A percentile compares a stretch with the other conserved stretches of the same genome.
Conservation (phyloP, 768 basidiomycete species). For the Clathrus columnatus region DNA sequence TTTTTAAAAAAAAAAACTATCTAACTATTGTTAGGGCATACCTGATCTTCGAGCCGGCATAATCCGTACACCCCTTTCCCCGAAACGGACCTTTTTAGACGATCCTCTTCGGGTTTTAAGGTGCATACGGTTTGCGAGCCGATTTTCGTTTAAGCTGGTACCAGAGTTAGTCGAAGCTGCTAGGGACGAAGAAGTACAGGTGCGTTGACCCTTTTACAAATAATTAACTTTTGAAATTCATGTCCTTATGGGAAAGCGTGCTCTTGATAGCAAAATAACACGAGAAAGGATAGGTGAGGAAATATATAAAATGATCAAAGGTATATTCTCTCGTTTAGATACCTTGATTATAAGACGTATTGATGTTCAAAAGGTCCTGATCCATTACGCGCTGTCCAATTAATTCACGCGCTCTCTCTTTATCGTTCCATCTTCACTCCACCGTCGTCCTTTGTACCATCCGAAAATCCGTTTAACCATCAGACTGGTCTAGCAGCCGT, state of each 20-base stretch:
- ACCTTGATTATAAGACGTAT: neutral
- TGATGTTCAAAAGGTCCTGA: conserved; percentile 46
- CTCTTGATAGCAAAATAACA: conserved; percentile 70
- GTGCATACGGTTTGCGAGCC: conserved; percentile 83
- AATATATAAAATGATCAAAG: conserved; percentile 88
- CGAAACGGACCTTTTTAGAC: conserved; percentile 82
- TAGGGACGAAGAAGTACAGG: conserved; percentile 55
- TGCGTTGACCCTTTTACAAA: conserved; percentile 17
- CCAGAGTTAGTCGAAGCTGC: conserved; percentile 57
- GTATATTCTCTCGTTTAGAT: conserved; percentile 28
- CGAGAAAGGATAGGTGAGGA: conserved; percentile 91
- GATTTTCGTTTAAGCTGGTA: conserved; percentile 78
- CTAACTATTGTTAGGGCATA: conserved; percentile 50
- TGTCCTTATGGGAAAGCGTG: conserved; percentile 33
- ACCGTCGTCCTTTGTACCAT: conserved; percentile 33
- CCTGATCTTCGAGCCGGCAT: conserved; percentile 70
- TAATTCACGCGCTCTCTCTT: conserved; percentile 68
- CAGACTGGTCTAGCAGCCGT: conserved; percentile 45
- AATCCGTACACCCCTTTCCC: conserved; percentile 83
- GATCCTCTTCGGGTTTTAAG: conserved; percentile 92
- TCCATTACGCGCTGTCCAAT: conserved; percentile 61
- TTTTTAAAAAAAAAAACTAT: too few relatives aligned
- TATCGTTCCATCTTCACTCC: conserved; percentile 60
- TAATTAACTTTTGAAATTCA: neutral
- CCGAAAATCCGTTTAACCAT: conserved; percentile 14